These are phyloP conservation scores for Kwoniella heveanensis DNA, from an alignment of 768 basidiomycete genomes.

Conservation along the genomic window DNA sequence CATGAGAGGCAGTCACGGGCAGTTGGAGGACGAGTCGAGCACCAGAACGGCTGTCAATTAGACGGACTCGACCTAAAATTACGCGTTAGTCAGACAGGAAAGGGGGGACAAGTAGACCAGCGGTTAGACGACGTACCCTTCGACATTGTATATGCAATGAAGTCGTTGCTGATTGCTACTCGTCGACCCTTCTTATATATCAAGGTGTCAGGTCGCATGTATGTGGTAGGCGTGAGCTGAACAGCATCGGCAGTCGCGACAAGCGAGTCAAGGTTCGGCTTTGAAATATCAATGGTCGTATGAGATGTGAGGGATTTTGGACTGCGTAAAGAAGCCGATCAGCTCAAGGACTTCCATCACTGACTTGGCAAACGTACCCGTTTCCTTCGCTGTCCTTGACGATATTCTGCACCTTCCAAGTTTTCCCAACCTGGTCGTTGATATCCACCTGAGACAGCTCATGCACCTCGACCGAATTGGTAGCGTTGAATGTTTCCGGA, in stretches of 20 bases:
- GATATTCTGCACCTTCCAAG: conserved; percentile 10
- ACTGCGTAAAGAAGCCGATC: conserved; percentile 7
- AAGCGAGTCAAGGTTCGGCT: conserved; percentile 31
- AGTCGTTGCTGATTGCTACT: conserved; percentile 37
- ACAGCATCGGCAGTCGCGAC: conserved; percentile 25
- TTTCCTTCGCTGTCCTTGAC: conserved; percentile 21
- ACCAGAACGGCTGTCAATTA: conserved; percentile 37
- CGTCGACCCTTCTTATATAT: conserved; percentile 25
- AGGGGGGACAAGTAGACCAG: not conserved
- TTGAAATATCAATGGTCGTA: conserved; percentile 35
- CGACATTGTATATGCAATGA: conserved; percentile 41
- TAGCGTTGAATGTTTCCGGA: not conserved
- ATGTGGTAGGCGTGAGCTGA: conserved; percentile 33
- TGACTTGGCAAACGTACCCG: conserved; percentile 28
- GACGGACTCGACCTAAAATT: conserved; percentile 33
- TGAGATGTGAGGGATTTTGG: conserved; percentile 25
- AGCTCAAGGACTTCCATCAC: not conserved
- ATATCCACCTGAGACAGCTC: conserved; percentile 8
- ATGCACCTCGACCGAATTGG: not conserved
- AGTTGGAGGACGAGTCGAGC: conserved; percentile 32
- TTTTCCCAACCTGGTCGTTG: conserved; percentile 8
- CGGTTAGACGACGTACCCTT: conserved; percentile 28
- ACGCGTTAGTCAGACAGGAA: conserved; percentile 1
- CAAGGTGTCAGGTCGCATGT: conserved; percentile 27
- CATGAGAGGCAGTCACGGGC: conserved; percentile 12